Base-by-base conservation (phyloP, 163 green algal genomes). In the Chloroidium sp. region DNA sequence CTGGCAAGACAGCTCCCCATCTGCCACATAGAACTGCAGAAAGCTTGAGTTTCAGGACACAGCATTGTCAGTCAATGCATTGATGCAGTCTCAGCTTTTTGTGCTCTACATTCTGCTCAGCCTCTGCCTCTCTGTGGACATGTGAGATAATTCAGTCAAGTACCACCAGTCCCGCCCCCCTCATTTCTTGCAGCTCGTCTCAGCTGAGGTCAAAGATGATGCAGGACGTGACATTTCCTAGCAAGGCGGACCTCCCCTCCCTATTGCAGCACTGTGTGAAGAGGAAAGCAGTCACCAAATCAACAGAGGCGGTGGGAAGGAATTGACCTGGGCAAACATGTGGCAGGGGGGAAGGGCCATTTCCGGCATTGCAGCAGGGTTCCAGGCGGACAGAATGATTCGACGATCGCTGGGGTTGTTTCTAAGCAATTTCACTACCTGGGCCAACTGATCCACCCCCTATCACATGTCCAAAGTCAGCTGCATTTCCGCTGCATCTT, bases 301-400 rank as follows among this genome's bases (percentile, higher is more conserved):
- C 36, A 36, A 36, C 36, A 36, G 36, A 36, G 36, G 36, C 36
- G 36, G 36, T 36, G 36, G 36, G 36, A 36, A 36, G 36, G 36
- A 36, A 36, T 36, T 36, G 36, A 94, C 94, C 92, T 98, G 95
- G 84, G 88, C 94, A 79, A 98, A 97, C 95, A 99, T 97, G 90
- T 99, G 97, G 88, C 97, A 99, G 78, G 97, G 97, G 36, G 97
- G 97, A 83, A 99, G 90, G 4, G 97, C 97, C 97, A 99, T 99
- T 62, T 97, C 84, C 4, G 88, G 79, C 69, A 99, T 86, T 8
- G 93, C 97, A 0, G 92, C 89, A 0, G 96, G 96, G 90, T 99
- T 99, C 97, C 97, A 99, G 0, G 97, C 97, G 4, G 84, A 95
- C 76, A 99, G 86, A n/a, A 99, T 84, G 81, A 99, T 95, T n/a